Base-by-base conservation (phyloP, 805 yeast genomes). In the Metschnikowia hibisci region DNA sequence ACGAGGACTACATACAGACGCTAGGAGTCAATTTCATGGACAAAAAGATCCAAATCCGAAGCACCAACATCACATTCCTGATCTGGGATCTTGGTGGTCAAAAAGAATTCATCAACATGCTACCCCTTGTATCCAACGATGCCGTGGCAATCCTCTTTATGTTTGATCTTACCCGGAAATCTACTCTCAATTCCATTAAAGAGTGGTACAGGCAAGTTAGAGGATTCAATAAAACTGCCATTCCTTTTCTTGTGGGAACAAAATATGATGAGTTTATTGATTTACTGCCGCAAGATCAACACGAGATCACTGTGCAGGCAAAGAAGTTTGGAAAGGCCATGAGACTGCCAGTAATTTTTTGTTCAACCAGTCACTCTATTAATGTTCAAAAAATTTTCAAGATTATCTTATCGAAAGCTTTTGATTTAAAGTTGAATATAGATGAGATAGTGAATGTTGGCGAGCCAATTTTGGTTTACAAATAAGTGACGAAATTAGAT, bases 41-140 rank as follows among this genome's bases (percentile, higher is more conserved):
- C 61, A 84, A 89, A 55, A 82, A 84, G 46, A 86, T 91, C 23
- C 82, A 81, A 46, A 82, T 91, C 42, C 81, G 89, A 43, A 82
- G 86, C 46, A 89, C 96, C 3, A 88, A 87, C 52, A 87, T 91
- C 43, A 84, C 93, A 29, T 91, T 91, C 60, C 82, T 93, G 16
- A 83, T 91, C 26, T 91, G 96, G 95, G 99, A 91, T 64, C 68
- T 91, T 10, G 99, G 99, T 18, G 99, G 99, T 1, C 96, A 90
- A 55, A 78, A 87, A 41, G 97, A 93, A 63, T 91, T 88, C 65
- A 87, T 89, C 42, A 91, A 91, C 61, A 91, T 91, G 99, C 70
- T 93, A 31, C 96, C 97, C 16, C 71, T 91, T 44, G 96, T 91
- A 11, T 84, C 95, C 12, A 81, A 84, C 51, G 97, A 90, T 48